Conservation (phyloP, 306 rosid species). For the Prunus mume region DNA sequence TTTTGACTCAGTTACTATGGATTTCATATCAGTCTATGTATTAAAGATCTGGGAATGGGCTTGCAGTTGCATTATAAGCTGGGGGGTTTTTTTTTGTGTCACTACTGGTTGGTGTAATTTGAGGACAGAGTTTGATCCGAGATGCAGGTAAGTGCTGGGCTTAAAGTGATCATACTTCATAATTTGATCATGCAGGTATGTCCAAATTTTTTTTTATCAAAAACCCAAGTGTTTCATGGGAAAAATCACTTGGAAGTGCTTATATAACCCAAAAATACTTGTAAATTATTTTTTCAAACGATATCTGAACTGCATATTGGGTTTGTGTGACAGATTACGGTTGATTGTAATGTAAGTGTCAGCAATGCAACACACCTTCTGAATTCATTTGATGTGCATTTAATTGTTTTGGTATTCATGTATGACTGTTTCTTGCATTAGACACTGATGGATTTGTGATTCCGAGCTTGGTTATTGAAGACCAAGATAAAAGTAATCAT, state of each 20-base stretch:
- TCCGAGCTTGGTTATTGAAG: conserved; percentile 86
- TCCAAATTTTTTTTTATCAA: too few species aligned
- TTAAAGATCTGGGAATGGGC: not conserved
- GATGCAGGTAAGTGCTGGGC: not conserved
- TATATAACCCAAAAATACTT: too few species aligned
- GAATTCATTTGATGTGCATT: not conserved
- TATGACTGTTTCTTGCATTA: conserved; percentile 25
- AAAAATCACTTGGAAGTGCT: too few species aligned
- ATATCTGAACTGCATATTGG: not conserved
- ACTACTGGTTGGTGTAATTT: not conserved
- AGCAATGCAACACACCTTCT: not conserved
- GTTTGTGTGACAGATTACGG: not conserved
- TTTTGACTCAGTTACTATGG: not conserved
- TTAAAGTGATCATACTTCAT: not conserved
- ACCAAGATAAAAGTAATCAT: conserved; percentile 38
- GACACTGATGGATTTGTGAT: conserved; percentile 96
- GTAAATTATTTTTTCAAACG: too few species aligned
- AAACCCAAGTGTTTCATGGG: too few species aligned
- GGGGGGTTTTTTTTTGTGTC: not conserved
- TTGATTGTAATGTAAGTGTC: not conserved
- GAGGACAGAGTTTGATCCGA: not conserved
- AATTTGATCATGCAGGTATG: too few species aligned
- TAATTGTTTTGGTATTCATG: not conserved
- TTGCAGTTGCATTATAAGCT: too few species aligned
- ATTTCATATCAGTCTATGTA: not conserved